phyloP scores from a whole-genome alignment of 78 protist genomes.

The Dictyostelium purpureum region DNA sequence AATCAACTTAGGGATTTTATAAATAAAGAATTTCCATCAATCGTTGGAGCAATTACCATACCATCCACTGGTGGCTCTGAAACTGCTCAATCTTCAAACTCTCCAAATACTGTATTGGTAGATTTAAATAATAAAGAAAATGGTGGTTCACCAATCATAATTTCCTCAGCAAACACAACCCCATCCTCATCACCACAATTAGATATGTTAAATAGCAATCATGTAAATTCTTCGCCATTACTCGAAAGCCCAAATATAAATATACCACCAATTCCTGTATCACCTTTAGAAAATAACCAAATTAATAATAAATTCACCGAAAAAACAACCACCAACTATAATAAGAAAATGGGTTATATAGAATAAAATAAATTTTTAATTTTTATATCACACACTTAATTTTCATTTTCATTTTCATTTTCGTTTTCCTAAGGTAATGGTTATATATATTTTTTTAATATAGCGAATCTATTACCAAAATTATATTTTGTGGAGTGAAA shows the following conservation, averaged over 20 bases:
- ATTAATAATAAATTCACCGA: background rate
- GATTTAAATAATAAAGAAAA: background rate
- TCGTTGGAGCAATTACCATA: conserved; percentile 45
- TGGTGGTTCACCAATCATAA: background rate
- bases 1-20: conserved; percentile 49
- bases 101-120: background rate
- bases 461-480: too few relatives aligned
- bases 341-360: background rate
- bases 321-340: background rate
- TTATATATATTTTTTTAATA: too few relatives aligned
- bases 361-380: too few relatives aligned
- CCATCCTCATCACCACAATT: conserved; percentile 8
- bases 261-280: background rate
- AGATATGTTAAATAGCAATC: background rate
- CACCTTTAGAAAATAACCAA: background rate
- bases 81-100: background rate
- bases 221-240: background rate
- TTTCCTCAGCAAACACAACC: background rate
- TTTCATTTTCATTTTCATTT: too few relatives aligned
- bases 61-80: conserved; percentile 22
- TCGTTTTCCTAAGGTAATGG: too few relatives aligned
- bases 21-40: conserved; percentile 54
- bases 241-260: background rate
- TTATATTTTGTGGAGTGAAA: too few relatives aligned
- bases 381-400: too few relatives aligned